These are phyloP conservation scores for Tolypocladium cylindrosporum DNA, from an alignment of 2,329 filamentous ascomycete species.

Conservation along the genomic window DNA sequence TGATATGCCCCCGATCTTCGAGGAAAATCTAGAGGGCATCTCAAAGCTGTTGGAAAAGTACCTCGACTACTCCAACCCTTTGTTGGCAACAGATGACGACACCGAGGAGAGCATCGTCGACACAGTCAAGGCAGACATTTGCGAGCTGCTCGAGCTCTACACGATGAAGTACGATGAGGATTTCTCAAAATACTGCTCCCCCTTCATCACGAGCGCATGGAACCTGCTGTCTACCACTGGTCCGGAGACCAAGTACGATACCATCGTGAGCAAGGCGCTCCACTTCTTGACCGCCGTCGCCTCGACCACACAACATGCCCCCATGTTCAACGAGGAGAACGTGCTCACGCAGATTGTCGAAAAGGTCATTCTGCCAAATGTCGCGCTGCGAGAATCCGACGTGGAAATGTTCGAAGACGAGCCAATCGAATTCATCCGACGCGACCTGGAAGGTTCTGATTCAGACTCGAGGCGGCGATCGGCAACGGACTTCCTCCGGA, in stretches of 20 bases:
- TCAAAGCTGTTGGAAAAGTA: constrained; percentile 84
- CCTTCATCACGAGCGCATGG: constrained; percentile 88
- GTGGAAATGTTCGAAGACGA: constrained; percentile 96
- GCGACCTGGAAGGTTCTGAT: constrained; percentile 92
- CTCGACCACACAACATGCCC: constrained; percentile 65
- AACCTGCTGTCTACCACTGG: constrained; percentile 79
- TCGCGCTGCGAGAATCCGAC: constrained; percentile 84
- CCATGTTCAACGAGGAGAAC: constrained; percentile 73
- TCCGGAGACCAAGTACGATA: constrained; percentile 84
- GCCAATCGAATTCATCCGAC: constrained; percentile 93
- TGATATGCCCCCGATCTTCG: constrained; percentile 88
- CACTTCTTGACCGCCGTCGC: constrained; percentile 91
- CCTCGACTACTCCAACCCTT: constrained; percentile 75
- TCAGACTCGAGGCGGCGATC: constrained; percentile 86
- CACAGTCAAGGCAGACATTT: constrained; percentile 85
- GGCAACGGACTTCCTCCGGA: constrained; percentile 86
- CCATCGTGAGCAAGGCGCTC: constrained; percentile 85
- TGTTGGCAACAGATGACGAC: constrained; percentile 81
- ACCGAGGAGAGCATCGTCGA: constrained; percentile 76
- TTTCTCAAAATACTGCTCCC: constrained; percentile 68
- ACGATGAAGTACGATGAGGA: constrained; percentile 94
- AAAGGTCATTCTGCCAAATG: constrained; percentile 90
- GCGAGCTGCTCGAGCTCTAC: constrained; percentile 81
- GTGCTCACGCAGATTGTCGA: constrained; percentile 82
- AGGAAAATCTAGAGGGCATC: constrained; percentile 73